phyloP scores from a whole-genome alignment of 768 basidiomycete genomes.

The Rhodosporidiobolus odoratus region DNA sequence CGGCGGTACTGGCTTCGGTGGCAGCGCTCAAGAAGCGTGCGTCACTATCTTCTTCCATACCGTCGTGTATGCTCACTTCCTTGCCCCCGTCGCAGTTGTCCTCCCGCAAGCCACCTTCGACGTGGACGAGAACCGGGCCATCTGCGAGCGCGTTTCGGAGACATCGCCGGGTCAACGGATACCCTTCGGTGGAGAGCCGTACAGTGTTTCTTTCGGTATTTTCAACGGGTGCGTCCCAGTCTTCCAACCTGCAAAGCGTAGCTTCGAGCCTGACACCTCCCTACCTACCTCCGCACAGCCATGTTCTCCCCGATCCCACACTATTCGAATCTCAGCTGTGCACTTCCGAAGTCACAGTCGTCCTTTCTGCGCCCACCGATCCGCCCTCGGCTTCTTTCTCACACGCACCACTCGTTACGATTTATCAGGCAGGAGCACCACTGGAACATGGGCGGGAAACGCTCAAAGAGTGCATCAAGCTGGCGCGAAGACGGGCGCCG shows the following conservation, averaged over 20 bases:
- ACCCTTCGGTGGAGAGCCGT: conserved; percentile 53
- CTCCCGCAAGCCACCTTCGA: conserved; percentile 27
- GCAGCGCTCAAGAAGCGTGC: conserved; percentile 68
- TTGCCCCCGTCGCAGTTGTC: conserved; percentile 7
- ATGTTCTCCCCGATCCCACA: conserved; percentile 74
- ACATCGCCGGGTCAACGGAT: conserved; percentile 49
- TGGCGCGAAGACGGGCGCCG: conserved; percentile 38
- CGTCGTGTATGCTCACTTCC: conserved; percentile 66
- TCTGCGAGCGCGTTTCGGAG: conserved; percentile 21
- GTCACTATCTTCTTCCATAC: conserved; percentile 57
- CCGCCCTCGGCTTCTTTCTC: conserved; percentile 28
- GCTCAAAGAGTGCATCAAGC: conserved; percentile 41
- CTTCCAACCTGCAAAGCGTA: background rate
- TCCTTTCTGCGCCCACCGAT: conserved; percentile 50
- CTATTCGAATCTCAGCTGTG: conserved; percentile 85
- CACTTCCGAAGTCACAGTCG: conserved; percentile 62
- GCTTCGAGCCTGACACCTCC: background rate
- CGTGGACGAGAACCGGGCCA: conserved; percentile 7
- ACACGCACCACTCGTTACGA: conserved; percentile 52
- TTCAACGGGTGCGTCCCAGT: conserved; percentile 63
- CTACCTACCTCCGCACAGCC: conserved; percentile 40
- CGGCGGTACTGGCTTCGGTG: conserved; percentile 77
- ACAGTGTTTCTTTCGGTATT: conserved; percentile 65
- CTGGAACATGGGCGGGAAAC: conserved; percentile 41
- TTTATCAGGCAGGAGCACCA: conserved; percentile 42